These are phyloP conservation scores for Macadamia integrifolia DNA, from an alignment of 164 flowering plant species.

Conservation along the genomic window DNA sequence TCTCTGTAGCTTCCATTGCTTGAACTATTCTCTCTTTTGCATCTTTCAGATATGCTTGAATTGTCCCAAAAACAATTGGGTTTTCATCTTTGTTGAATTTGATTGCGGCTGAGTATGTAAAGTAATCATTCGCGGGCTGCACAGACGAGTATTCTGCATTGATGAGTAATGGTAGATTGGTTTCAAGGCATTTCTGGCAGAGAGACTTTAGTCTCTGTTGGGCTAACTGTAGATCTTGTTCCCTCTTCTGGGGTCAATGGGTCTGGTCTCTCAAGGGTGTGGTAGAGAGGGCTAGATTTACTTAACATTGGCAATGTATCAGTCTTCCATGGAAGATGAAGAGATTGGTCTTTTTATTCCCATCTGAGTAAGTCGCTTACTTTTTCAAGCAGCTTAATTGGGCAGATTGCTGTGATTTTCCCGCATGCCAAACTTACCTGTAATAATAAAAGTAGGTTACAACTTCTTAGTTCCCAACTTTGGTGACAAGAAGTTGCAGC, in stretches of 20 bases:
- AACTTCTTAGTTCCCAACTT: no score
- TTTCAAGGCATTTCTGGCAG: conserved; percentile 38
- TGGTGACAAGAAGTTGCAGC: no score
- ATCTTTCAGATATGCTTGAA: conserved; percentile 82
- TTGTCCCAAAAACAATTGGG: conserved; percentile 62
- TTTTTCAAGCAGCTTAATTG: conserved; percentile 45
- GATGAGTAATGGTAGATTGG: conserved; percentile 44
- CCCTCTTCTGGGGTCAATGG: conserved; percentile 59
- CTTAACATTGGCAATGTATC: conserved; percentile 52
- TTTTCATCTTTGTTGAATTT: conserved; percentile 28
- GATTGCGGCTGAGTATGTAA: conserved; percentile 55
- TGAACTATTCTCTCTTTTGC: conserved; percentile 53
- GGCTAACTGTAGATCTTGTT: conserved; percentile 48
- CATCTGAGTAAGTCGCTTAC: conserved; percentile 79
- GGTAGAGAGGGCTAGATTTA: conserved; percentile 69
- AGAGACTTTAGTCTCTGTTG: conserved; percentile 43
- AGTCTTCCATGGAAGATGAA: conserved; percentile 77
- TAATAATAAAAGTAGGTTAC: neutral
- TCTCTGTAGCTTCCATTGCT: conserved; percentile 50
- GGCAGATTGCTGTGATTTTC: conserved; percentile 84
- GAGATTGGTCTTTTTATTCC: conserved; percentile 57
- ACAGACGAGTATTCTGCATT: conserved; percentile 83
- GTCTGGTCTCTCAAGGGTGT: conserved; percentile 49
- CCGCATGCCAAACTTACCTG: conserved; percentile 78
- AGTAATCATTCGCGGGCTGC: conserved; percentile 86